Base-by-base conservation (phyloP, 1,284 basidiomycete species). In the Inonotus hispidus region DNA sequence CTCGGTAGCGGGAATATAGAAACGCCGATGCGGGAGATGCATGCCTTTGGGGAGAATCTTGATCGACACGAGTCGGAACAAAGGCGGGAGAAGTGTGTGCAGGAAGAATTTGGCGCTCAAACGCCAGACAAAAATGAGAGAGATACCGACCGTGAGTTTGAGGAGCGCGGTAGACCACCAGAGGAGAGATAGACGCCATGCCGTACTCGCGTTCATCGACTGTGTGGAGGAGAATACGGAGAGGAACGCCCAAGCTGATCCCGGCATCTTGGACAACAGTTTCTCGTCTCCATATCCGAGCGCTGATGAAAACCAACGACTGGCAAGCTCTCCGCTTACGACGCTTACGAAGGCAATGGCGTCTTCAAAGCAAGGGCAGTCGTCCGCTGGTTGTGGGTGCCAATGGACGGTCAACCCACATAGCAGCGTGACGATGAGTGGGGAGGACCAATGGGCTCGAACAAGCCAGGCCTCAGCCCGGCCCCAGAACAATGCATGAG, bases 291-390 rank as follows among this genome's bases (percentile, higher is more conserved):
- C 74, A 39, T 75, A 72, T 0, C 75, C 78, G 50, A 75, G 72
- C 21, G 71, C 70, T 4, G 66, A 67, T 58, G 73, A 70, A 59
- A 78, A 79, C 87, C 92, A 94, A 56, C 83, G 77, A 0, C 85
- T 85, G 0, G 95, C 70, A 21, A 84, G 77, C n/a, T 82, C 77
- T 19, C 96, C 96, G 57, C 92, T 79, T 14, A 92, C 80, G 47
- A 95, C 94, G 11, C 92, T 88, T 23, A 93, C 76, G 67, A 96
- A 92, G 0, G 96, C 95, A 59, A 98, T 96, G 3, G 95, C 93
- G 69, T 99, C 96, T 72, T 98, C 96, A 72, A 98, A 99, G 74
- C 96, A 98, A 0, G 96, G 97, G 69, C 96, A 98, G 70, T 97
- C 93, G 63, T 98, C 95, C 1, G 97, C 87, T 0, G 93, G 92